These are phyloP conservation scores for Plectosphaerella cucumerina DNA, from an alignment of 2,329 filamentous ascomycete genomes.

Conservation along the genomic window DNA sequence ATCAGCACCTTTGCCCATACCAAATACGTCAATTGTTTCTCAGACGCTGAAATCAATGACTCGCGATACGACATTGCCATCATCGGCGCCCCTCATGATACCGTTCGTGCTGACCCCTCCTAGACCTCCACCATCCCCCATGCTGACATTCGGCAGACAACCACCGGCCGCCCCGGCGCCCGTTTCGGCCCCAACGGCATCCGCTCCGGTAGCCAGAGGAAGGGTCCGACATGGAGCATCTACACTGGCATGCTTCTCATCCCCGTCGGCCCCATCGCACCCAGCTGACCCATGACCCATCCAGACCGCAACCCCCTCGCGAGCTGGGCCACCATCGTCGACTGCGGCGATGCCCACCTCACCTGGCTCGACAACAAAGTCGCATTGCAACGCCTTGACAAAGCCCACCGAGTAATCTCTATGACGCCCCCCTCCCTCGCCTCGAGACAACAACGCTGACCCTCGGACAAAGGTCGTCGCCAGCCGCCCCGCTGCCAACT, in stretches of 20 bases:
- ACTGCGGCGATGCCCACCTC: slow-evolving; percentile 76
- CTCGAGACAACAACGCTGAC: slow-evolving; percentile 3
- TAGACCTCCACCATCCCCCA: background rate
- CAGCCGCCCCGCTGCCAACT: slow-evolving; percentile 32
- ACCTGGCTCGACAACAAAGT: slow-evolving; percentile 74
- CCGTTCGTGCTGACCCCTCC: slow-evolving; percentile 12
- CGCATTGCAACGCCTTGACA: slow-evolving; percentile 69
- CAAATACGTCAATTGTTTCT: slow-evolving; percentile 19
- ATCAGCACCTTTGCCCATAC: slow-evolving; percentile 19
- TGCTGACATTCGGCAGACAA: slow-evolving; percentile 5
- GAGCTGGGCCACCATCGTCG: slow-evolving; percentile 45
- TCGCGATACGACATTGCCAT: slow-evolving; percentile 21
- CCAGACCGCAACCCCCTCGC: slow-evolving; percentile 8
- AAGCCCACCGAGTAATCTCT: slow-evolving; percentile 49
- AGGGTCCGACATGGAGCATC: slow-evolving; percentile 15
- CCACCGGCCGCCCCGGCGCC: slow-evolving; percentile 21
- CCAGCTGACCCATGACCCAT: background rate
- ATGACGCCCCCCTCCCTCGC: background rate
- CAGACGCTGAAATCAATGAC: slow-evolving; percentile 5
- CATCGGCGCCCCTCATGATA: slow-evolving; percentile 23
- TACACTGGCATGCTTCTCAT: slow-evolving; percentile 16
- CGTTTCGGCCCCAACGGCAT: slow-evolving; percentile 22
- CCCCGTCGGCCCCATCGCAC: background rate
- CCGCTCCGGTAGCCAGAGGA: slow-evolving; percentile 19
- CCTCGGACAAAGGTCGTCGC: slow-evolving; percentile 21